A percentile compares a stretch with the other conserved stretches of the same genome.
These are phyloP conservation scores for Lepidium africanum DNA, from an alignment of 345 rosid species.

Conservation along the genomic window DNA sequence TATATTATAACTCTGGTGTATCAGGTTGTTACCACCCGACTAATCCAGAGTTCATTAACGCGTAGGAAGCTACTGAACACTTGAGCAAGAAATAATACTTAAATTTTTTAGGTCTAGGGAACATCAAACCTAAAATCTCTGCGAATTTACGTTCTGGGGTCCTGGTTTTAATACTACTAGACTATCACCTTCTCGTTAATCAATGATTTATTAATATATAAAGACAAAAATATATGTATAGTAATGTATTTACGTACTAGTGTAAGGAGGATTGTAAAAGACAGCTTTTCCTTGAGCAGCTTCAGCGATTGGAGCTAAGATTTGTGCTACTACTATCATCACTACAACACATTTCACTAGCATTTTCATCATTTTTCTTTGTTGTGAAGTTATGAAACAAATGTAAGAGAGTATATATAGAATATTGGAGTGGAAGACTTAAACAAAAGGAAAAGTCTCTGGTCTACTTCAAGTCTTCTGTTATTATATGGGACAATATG, in stretches of 20 bases:
- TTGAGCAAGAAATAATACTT: too few species aligned
- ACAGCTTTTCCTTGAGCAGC: constrained; percentile 27
- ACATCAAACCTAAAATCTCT: too few species aligned
- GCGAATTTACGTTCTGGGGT: too few species aligned
- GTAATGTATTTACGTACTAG: constrained; percentile 9
- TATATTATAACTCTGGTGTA: too few species aligned
- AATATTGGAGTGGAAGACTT: background rate
- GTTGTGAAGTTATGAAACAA: constrained; percentile 15
- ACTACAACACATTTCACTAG: background rate
- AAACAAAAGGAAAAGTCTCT: constrained; percentile 8
- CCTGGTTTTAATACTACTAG: too few species aligned
- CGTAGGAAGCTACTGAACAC: too few species aligned
- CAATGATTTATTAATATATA: background rate
- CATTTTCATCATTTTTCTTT: background rate
- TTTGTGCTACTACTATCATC: constrained; percentile 15
- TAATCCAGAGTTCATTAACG: too few species aligned
- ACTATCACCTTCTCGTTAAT: too few species aligned
- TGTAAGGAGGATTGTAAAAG: constrained; percentile 30
- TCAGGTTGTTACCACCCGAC: too few species aligned
- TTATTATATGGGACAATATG: background rate
- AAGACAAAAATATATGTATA: background rate
- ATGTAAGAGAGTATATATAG: background rate
- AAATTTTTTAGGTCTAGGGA: too few species aligned
- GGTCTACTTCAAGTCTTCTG: constrained; percentile 19
- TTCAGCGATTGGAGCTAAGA: constrained; percentile 22